Percentiles rank a stretch among this genome's conserved stretches.
phyloP scores from a whole-genome alignment of 1,139 yeast species.

The Blastobotrys buckinghamii region DNA sequence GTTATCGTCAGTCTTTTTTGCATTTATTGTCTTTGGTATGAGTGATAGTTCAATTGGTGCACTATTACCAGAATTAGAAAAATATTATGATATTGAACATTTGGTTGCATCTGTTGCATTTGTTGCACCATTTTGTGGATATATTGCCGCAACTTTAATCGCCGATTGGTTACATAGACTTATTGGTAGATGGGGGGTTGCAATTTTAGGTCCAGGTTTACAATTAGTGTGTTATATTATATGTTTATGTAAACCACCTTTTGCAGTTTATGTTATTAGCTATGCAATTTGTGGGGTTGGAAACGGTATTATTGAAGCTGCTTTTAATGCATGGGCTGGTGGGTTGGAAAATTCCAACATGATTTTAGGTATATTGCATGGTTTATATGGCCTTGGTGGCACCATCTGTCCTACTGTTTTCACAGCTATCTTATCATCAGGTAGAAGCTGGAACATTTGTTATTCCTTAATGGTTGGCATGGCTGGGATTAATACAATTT shows the following conservation, averaged over 20 bases:
- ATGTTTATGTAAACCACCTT: constrained; percentile 39
- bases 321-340: constrained; percentile 51
- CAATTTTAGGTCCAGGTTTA: constrained; percentile 36
- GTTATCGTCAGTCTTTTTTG: constrained; percentile 22
- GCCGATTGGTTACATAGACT: constrained; percentile 35
- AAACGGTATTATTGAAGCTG: constrained; percentile 49
- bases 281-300: constrained; percentile 60
- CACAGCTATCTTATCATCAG: constrained; percentile 46
- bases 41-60: constrained; percentile 28
- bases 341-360: constrained; percentile 44
- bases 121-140: constrained; percentile 33
- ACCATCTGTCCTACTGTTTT: constrained; percentile 54
- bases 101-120: constrained; percentile 28
- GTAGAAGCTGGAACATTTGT: constrained; percentile 49
- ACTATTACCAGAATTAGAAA: constrained; percentile 26
- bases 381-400: constrained; percentile 60
- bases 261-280: constrained; percentile 42
- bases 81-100: constrained; percentile 25
- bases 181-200: constrained; percentile 40
- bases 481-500: constrained; percentile 32
- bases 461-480: constrained; percentile 44
- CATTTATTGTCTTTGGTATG: constrained; percentile 30
- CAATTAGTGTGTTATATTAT: constrained; percentile 39
- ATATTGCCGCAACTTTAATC: constrained; percentile 34
- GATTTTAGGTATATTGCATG: constrained; percentile 49